These are phyloP conservation scores for Tylopilus sp. DNA, from an alignment of 768 basidiomycete genomes.

Conservation along the genomic window DNA sequence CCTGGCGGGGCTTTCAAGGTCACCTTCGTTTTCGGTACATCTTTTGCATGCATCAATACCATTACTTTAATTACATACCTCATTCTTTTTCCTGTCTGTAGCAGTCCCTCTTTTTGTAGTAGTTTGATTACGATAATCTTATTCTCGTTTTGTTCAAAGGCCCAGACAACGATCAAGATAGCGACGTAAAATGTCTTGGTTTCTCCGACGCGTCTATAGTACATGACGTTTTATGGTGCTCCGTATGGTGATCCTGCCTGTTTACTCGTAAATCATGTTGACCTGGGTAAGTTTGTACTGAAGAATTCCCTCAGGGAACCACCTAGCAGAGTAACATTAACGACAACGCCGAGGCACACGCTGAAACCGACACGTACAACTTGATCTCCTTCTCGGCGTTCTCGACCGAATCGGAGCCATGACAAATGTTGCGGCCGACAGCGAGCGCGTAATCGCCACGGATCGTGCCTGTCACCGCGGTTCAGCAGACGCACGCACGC, in stretches of 20 bases:
- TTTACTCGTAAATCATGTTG: constrained; percentile 79
- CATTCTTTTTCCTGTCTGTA: background rate
- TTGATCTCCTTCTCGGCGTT: constrained; percentile 92
- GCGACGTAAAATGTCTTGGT: background rate
- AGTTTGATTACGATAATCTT: background rate
- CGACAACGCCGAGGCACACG: background rate
- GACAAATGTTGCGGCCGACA: constrained; percentile 92
- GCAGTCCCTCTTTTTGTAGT: background rate
- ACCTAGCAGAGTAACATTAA: constrained; percentile 42
- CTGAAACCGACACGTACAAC: constrained; percentile 52
- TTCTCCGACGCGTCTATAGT: constrained; percentile 15
- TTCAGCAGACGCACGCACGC: background rate
- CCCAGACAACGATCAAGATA: background rate
- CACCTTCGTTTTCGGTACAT: constrained; percentile 5
- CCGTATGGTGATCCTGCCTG: constrained; percentile 5
- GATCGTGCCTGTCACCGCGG: constrained; percentile 68
- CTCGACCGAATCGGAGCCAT: constrained; percentile 87
- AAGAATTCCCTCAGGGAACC: constrained; percentile 86
- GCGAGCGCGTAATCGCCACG: constrained; percentile 94
- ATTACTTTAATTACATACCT: constrained; percentile 21
- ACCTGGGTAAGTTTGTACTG: constrained; percentile 67
- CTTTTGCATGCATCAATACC: constrained; percentile 24
- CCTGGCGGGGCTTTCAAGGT: constrained; percentile 3
- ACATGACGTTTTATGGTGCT: constrained; percentile 11
- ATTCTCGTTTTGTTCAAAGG: background rate